Conservation (phyloP, 2,329 filamentous ascomycete species). For the Aureobasidium melanogenum region DNA sequence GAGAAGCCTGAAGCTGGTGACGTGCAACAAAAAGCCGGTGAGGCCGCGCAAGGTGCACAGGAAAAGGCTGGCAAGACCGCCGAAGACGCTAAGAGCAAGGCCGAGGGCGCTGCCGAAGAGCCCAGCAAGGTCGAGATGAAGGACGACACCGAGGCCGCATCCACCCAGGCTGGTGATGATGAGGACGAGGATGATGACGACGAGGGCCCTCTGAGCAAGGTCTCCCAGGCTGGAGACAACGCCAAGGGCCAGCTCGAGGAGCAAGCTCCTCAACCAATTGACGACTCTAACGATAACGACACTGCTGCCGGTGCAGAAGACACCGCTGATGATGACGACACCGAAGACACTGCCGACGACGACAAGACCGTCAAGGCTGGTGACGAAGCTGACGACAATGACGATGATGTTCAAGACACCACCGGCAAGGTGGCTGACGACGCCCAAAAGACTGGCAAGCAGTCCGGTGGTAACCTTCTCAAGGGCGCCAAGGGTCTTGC, state of each 20-base stretch:
- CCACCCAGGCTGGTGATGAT: slow-evolving; percentile 23
- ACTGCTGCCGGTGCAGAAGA: slow-evolving; percentile 34
- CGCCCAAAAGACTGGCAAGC: slow-evolving; percentile 24
- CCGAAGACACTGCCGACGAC: slow-evolving; percentile 31
- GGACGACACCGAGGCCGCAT: slow-evolving; percentile 24
- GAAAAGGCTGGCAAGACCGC: slow-evolving; percentile 20
- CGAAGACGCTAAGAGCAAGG: slow-evolving; percentile 29
- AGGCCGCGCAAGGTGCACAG: slow-evolving; percentile 20
- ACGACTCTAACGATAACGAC: slow-evolving; percentile 31
- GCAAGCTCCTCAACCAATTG: slow-evolving; percentile 38
- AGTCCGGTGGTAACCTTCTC: slow-evolving; percentile 30
- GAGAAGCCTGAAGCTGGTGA: slow-evolving; percentile 25
- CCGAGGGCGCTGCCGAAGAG: slow-evolving; percentile 28
- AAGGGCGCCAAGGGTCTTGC: slow-evolving; percentile 38
- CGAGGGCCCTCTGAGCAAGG: slow-evolving; percentile 34
- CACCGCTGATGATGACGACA: slow-evolving; percentile 34
- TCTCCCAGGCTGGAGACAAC: slow-evolving; percentile 37
- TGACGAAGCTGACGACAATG: slow-evolving; percentile 25
- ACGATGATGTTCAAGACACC: slow-evolving; percentile 20
- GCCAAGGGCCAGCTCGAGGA: slow-evolving; percentile 37
- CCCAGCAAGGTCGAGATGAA: slow-evolving; percentile 28
- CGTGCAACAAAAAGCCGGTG: slow-evolving; percentile 23
- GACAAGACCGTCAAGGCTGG: slow-evolving; percentile 33
- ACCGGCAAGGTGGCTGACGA: slow-evolving; percentile 26
- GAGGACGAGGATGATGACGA: slow-evolving; percentile 29